Conservation (phyloP, 331 rosid species). For the Cydonia oblonga region DNA sequence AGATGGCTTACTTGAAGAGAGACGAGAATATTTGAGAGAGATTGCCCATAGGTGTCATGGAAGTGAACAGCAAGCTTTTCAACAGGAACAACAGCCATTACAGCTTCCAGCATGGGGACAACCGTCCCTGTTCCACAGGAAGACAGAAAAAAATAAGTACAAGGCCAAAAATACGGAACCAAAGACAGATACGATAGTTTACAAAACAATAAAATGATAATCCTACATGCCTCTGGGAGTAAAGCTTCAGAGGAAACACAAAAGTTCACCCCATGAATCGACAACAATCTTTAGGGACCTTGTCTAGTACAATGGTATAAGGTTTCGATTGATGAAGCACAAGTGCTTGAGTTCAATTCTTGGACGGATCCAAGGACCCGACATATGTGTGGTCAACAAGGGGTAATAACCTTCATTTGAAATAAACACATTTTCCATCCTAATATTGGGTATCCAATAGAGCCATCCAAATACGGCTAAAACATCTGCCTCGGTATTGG, state of each 20-base stretch:
- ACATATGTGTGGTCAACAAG: neutral
- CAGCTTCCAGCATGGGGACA: conserved; percentile 86
- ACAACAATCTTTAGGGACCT: neutral
- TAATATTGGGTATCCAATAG: neutral
- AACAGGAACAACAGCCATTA: conserved; percentile 62
- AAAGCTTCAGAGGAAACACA: neutral
- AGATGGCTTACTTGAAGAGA: conserved; percentile 69
- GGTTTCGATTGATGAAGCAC: neutral
- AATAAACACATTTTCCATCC: neutral
- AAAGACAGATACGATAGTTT: neutral
- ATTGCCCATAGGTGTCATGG: conserved; percentile 92
- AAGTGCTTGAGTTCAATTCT: neutral
- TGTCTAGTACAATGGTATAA: neutral
- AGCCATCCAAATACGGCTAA: neutral
- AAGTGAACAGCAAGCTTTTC: conserved; percentile 88
- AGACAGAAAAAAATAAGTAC: neutral
- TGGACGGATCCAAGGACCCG: neutral
- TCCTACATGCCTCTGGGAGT: neutral
- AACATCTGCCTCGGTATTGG: neutral
- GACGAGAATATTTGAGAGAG: conserved; percentile 70
- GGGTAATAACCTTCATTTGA: neutral
- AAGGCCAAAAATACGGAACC: neutral
- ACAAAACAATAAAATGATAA: neutral
- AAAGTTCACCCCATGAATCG: neutral
- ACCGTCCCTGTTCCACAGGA: conserved; percentile 46